Evolutionary conservation across 306 rosid genomes (phyloP), one percentile per base, ranked within the genome.

Genomic region (Vigna radiata): DNA sequence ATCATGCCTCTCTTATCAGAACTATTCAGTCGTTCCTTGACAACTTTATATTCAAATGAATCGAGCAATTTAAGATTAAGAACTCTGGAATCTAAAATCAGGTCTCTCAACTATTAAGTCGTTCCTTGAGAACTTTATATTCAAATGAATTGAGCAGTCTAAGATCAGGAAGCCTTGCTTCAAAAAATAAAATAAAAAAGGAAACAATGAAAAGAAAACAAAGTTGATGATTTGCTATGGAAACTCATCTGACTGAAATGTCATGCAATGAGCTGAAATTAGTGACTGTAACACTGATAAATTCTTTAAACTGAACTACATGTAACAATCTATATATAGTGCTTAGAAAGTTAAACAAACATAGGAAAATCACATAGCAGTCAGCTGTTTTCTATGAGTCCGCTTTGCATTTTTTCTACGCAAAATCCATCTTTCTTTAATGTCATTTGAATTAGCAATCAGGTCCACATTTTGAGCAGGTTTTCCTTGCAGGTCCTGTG

Each of bases 381-480:
- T 29, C 36, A 18, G 59, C 46, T 37, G 80, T 82, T 89, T 83
- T 85, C 87, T 81, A 70, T 49, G 83, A 59, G 37, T 64, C 76
- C 70, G 89, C 86, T 87, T 90, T 12, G 91, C 95, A 74, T 77
- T 88, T 85, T 93, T 86, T 71, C 94, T 75, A 53, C 17, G 91
- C 55, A 88, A 68, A 12, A 83, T 83, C 98, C 99, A 95, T 79
- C 98, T 87, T 81, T 87, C 91, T 88, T 95, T 95, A 50, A 95
- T 95, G 77, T 90, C 83, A 64, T n/a, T 43, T 3, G 79, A 52
- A 65, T 77, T 66, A 77, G 76, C 81, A 78, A 86, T 61, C 27
- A 54, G 41, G 68, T 76, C 60, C n/a, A 65, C 48, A 15, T 12
- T 81, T 39, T 68, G 55, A 77, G 68, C 78, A 19, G 52, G 68